Base-by-base conservation (phyloP, 768 basidiomycete genomes). In the Lactarius hengduanensis region DNA sequence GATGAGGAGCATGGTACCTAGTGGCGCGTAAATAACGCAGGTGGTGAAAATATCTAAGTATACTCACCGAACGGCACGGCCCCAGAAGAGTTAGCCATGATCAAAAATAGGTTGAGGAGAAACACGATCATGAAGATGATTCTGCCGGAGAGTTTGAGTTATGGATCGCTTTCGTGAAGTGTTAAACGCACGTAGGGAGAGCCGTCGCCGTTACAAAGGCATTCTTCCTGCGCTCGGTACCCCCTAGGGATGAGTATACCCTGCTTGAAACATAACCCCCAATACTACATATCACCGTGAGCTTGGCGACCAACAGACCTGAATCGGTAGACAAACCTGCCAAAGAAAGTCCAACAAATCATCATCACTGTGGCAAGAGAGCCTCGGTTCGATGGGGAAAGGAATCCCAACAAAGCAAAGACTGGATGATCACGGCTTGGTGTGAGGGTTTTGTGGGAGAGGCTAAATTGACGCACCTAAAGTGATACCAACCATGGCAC, bases 361-460 rank as follows among this genome's bases (percentile, higher is more conserved):
- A 97, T 86, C 87, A 97, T 91, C 55, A 95, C 90, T 3, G 95
- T 97, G 1, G 93, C 93, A 11, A 98, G 85, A 3, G 94, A 90
- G 30, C 96, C 96, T 26, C 96, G 89, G 73, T 97, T 98, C 18
- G 94, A 95, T 9, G 96, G 96, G 0, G 93, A 96, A 32, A 98
- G 83, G 80, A 98, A 96, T 6, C 96, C 96, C 62, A 97, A 75
- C 26, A 96, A 78, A 8, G 94, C 96, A 74, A 96, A 98, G 11
- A 96, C 91, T 94, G 70, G 20, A 55, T 57, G 41, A 43, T n/a
- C 61, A 28, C 41, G 16, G 53, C 38, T 54, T 30, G 32, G 50
- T 3, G 38, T 28, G 20, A 59, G n/a, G 63, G 10, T 20, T 22
- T 20, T 30, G 8, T 16, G 5, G n/a, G 3, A 15, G 16, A n/a